These are phyloP conservation scores for Pythium rishiriense DNA, from an alignment of 352 stramenopile species.

Conservation along the genomic window DNA sequence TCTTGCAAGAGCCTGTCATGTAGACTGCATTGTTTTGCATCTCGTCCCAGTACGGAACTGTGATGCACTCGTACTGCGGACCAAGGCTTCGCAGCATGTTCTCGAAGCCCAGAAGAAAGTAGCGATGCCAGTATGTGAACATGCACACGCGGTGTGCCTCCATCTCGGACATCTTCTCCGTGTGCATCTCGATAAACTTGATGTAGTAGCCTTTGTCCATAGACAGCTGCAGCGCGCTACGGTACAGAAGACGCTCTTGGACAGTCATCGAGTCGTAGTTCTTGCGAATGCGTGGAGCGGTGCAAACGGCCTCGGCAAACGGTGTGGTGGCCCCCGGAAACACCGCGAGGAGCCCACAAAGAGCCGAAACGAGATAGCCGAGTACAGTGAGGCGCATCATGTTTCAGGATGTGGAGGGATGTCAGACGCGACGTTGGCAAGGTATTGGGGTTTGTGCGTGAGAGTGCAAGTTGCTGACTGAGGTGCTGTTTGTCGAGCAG, in stretches of 20 bases:
- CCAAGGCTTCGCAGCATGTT: constrained; percentile 68
- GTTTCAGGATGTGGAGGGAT: background rate
- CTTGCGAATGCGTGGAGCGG: constrained; percentile 19
- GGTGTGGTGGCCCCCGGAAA: background rate
- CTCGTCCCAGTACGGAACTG: constrained; percentile 64
- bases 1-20: constrained; percentile 30
- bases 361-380: constrained; percentile 5
- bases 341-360: constrained; percentile 10
- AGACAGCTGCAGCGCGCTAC: constrained; percentile 15
- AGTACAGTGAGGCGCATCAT: constrained; percentile 7
- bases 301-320: constrained; percentile 18
- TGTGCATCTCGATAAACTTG: constrained; percentile 65
- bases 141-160: constrained; percentile 59
- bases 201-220: constrained; percentile 30
- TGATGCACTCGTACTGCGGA: constrained; percentile 48
- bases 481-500: background rate
- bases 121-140: constrained; percentile 79
- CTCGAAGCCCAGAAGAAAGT: constrained; percentile 60
- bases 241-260: constrained; percentile 18
- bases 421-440: background rate
- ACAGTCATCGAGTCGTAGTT: constrained; percentile 24
- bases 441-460: background rate
- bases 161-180: constrained; percentile 38
- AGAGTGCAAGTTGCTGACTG: constrained; percentile 25
- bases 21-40: constrained; percentile 31